Conservation (phyloP, 352 stramenopile genomes). For the Phytophthora pini region DNA sequence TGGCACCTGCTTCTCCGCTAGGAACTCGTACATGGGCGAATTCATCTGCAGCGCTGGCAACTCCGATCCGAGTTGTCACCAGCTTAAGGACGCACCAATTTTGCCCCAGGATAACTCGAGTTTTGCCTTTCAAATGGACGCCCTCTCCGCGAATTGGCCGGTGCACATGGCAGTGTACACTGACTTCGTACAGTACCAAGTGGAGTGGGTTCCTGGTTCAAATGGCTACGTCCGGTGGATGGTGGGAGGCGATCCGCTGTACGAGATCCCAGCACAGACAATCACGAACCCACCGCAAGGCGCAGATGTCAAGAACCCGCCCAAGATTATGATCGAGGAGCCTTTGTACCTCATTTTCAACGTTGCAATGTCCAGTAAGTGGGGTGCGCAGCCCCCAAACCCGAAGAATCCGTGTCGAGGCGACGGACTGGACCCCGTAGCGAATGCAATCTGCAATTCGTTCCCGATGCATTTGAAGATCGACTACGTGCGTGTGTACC, state of each 20-base stretch:
- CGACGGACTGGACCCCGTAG: slow-evolving; percentile 45
- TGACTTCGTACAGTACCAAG: slow-evolving; percentile 54
- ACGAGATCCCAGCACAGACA: slow-evolving; percentile 80
- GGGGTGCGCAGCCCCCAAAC: slow-evolving; percentile 82
- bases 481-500: slow-evolving; percentile 84
- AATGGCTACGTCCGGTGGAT: slow-evolving; percentile 76
- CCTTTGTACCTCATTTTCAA: slow-evolving; percentile 97
- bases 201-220: slow-evolving; percentile 64
- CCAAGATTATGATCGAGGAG: slow-evolving; percentile 94
- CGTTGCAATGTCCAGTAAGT: slow-evolving; percentile 93
- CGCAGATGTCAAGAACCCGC: slow-evolving; percentile 57
- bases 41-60: slow-evolving; percentile 57
- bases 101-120: slow-evolving; percentile 9
- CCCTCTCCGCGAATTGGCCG: slow-evolving; percentile 61
- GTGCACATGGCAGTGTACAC: slow-evolving; percentile 59
- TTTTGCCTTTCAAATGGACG: slow-evolving; percentile 87
- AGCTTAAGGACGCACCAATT: slow-evolving; percentile 9
- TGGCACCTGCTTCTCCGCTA: slow-evolving; percentile 51
- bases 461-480: slow-evolving; percentile 81
- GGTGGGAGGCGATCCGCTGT: slow-evolving; percentile 87
- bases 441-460: slow-evolving; percentile 63
- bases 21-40: slow-evolving; percentile 56
- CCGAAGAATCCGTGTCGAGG: slow-evolving; percentile 59
- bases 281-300: slow-evolving; percentile 67
- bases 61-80: slow-evolving; percentile 28